Percentiles rank a stretch among this genome's conserved stretches.
These are phyloP conservation scores for Ophiosphaerella korrae DNA, from an alignment of 2,329 filamentous ascomycete species.

Conservation along the genomic window DNA sequence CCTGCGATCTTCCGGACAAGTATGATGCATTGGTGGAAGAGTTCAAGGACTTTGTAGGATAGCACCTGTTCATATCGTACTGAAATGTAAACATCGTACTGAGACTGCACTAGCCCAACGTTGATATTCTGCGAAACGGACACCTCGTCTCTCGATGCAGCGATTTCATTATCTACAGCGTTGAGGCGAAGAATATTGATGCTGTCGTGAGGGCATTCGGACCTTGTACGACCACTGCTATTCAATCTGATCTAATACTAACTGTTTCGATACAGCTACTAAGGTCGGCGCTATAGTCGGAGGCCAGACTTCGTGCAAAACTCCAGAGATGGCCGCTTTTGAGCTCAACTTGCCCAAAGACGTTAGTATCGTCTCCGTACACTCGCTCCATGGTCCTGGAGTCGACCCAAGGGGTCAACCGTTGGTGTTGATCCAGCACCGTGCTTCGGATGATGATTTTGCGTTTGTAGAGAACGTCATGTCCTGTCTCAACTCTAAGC, in stretches of 20 bases:
- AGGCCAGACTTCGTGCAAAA: slow-evolving; percentile 97
- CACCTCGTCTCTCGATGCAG: slow-evolving; percentile 93
- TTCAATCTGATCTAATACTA: slow-evolving; percentile 8
- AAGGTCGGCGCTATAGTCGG: slow-evolving; percentile 95
- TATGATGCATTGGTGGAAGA: slow-evolving; percentile 80
- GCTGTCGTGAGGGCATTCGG: slow-evolving; percentile 86
- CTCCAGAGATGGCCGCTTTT: slow-evolving; percentile 92
- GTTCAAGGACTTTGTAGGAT: slow-evolving; percentile 84
- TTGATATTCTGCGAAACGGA: slow-evolving; percentile 91
- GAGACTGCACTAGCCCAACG: slow-evolving; percentile 66
- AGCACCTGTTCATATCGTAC: slow-evolving; percentile 48
- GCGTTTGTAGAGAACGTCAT: slow-evolving; percentile 80
- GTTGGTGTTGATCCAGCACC: slow-evolving; percentile 91
- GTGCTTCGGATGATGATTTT: slow-evolving; percentile 77
- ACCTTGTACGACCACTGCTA: slow-evolving; percentile 71
- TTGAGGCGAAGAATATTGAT: slow-evolving; percentile 91
- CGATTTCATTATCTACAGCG: slow-evolving; percentile 99
- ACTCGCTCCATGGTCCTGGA: slow-evolving; percentile 92
- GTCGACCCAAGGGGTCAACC: slow-evolving; percentile 90
- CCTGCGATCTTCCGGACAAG: slow-evolving; percentile 90
- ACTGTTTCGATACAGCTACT: slow-evolving; percentile 66
- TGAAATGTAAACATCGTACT: slow-evolving; percentile 45
- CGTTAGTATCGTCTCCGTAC: slow-evolving; percentile 92
- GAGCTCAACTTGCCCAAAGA: slow-evolving; percentile 85
- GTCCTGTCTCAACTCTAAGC: slow-evolving; percentile 80